Conservation (phyloP, 2,329 filamentous ascomycete genomes). For the Fusarium sp. region DNA sequence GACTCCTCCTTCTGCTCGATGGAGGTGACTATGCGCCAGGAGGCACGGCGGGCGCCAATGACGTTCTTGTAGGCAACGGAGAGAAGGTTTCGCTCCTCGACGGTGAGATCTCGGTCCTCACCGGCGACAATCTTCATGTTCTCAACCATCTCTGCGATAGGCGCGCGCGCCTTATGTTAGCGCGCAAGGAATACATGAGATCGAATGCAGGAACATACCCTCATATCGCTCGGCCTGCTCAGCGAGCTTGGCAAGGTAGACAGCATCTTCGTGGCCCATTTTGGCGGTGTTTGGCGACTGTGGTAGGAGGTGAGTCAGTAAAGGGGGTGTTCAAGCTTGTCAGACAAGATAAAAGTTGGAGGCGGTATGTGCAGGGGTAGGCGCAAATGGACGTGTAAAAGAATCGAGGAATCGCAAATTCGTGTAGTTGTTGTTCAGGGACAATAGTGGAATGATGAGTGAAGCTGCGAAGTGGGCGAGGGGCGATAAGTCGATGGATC, state of each 20-base stretch:
- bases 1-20: slow-evolving; percentile 99
- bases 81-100: slow-evolving; percentile 98
- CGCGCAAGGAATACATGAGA: slow-evolving; percentile 27
- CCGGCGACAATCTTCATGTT: slow-evolving; percentile 99
- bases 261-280: slow-evolving; percentile 99
- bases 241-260: slow-evolving; percentile 99
- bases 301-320: slow-evolving; percentile 39
- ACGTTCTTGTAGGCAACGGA: slow-evolving; percentile 99
- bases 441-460: slow-evolving; percentile 21
- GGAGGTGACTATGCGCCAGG: slow-evolving; percentile 99
- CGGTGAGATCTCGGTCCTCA: slow-evolving; percentile 80
- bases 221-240: slow-evolving; percentile 99
- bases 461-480: slow-evolving; percentile 28
- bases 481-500: slow-evolving; percentile 27
- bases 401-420: slow-evolving; percentile 27
- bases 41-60: slow-evolving; percentile 96
- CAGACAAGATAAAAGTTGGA: slow-evolving; percentile 33
- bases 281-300: slow-evolving; percentile 60
- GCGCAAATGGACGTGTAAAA: slow-evolving; percentile 34
- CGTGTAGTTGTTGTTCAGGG: slow-evolving; percentile 13
- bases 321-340: slow-evolving; percentile 36
- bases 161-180: slow-evolving; percentile 67
- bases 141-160: slow-evolving; percentile 87
- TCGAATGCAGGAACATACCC: slow-evolving; percentile 66
- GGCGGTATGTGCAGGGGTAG: slow-evolving; percentile 23